A percentile compares a stretch with the other conserved stretches of the same genome.
These are phyloP conservation scores for Zygosaccharomyces bailii DNA, from an alignment of 805 yeast genomes.

Conservation along the genomic window DNA sequence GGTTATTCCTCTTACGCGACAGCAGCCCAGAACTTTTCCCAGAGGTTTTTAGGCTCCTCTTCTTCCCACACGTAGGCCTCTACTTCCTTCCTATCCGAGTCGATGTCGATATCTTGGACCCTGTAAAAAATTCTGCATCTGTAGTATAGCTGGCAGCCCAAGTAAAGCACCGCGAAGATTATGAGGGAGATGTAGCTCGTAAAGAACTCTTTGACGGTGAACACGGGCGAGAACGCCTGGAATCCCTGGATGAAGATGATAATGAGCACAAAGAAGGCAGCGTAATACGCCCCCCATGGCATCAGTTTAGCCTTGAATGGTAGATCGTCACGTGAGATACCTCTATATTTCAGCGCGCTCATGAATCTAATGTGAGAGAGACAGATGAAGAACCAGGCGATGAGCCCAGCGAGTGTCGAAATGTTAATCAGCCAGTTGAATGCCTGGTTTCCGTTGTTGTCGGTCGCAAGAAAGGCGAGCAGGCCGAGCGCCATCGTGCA, in stretches of 20 bases:
- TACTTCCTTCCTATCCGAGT: conserved; percentile 57
- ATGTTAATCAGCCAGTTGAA: conserved; percentile 66
- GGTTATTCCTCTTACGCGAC: conserved; percentile 23
- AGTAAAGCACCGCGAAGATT: conserved; percentile 48
- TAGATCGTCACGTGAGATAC: conserved; percentile 57
- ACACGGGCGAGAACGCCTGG: conserved; percentile 51
- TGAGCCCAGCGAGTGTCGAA: conserved; percentile 63
- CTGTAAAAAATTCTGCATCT: conserved; percentile 45
- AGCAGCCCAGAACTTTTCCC: conserved; percentile 53
- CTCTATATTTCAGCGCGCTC: conserved; percentile 55
- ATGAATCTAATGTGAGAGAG: conserved; percentile 60
- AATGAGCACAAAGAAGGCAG: conserved; percentile 49
- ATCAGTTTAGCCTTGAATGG: conserved; percentile 66
- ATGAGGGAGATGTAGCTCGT: conserved; percentile 62
- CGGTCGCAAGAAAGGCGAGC: conserved; percentile 53
- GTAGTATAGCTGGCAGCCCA: conserved; percentile 49
- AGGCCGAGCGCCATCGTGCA: conserved; percentile 55
- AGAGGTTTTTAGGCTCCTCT: conserved; percentile 45
- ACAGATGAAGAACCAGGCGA: conserved; percentile 63
- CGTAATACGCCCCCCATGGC: conserved; percentile 64
- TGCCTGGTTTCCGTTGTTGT: conserved; percentile 49
- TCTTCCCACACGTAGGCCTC: conserved; percentile 56
- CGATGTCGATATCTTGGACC: conserved; percentile 60
- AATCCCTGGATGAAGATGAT: conserved; percentile 70
- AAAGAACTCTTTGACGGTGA: conserved; percentile 55